phyloP scores from a whole-genome alignment of 257 asterid genomes.

The Solanum boliviense region DNA sequence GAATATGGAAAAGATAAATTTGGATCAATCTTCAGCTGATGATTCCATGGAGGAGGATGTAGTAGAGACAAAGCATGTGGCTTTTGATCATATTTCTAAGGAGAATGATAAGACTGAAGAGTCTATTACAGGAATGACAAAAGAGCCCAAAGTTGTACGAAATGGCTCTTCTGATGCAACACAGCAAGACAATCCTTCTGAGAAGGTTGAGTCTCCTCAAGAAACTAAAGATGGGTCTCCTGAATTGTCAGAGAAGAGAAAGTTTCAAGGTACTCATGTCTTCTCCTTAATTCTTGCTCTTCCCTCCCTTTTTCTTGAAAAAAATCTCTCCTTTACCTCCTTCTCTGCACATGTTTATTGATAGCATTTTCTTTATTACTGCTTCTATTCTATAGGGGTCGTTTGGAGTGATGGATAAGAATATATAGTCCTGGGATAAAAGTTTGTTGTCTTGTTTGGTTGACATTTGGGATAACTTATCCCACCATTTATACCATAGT shows the following conservation, averaged over 20 bases:
- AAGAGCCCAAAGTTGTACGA: neutral
- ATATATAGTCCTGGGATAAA: too few species aligned
- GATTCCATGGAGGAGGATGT: slow-evolving; percentile 30
- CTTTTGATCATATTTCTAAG: slow-evolving; percentile 6
- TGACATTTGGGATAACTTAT: too few species aligned
- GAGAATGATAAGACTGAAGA: slow-evolving; percentile 6
- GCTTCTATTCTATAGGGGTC: neutral
- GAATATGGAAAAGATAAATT: slow-evolving; percentile 22
- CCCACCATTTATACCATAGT: too few species aligned
- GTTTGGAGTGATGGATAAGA: too few species aligned
- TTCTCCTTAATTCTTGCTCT: neutral
- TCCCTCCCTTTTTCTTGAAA: neutral
- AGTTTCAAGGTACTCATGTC: slow-evolving; percentile 13
- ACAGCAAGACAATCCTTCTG: slow-evolving; percentile 5
- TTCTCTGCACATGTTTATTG: neutral
- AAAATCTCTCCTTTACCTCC: neutral
- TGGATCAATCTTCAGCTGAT: slow-evolving; percentile 25
- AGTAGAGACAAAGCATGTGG: slow-evolving; percentile 7
- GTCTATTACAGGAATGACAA: neutral
- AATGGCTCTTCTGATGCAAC: neutral
- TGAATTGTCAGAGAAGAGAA: slow-evolving; percentile 8
- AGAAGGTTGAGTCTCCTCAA: slow-evolving; percentile 1
- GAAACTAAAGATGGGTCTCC: neutral
- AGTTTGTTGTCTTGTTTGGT: too few species aligned
- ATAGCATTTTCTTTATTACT: neutral